phyloP scores from a whole-genome alignment of 768 basidiomycete genomes.

The Auriscalpium microsporum region DNA sequence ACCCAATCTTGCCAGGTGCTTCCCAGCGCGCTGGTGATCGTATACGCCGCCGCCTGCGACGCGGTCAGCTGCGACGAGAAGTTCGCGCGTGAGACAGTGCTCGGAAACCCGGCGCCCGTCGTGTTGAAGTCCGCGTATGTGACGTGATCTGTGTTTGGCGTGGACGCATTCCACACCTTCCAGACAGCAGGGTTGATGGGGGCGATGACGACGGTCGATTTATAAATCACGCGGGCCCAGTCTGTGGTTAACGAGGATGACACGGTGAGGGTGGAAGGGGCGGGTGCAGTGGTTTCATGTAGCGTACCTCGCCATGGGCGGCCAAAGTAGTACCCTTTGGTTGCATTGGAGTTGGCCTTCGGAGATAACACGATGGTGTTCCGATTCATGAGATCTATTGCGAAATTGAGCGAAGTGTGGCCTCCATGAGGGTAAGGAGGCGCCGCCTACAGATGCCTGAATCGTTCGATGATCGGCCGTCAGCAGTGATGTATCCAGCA shows the following conservation, averaged over 20 bases:
- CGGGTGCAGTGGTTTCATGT: background rate
- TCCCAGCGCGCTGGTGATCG: background rate
- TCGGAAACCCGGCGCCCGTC: slow-evolving; percentile 6
- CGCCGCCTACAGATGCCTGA: slow-evolving; percentile 30
- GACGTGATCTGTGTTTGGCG: slow-evolving; percentile 33
- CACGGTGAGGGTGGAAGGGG: no score
- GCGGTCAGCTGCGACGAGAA: background rate
- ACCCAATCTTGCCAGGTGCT: background rate
- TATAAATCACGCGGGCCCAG: slow-evolving; percentile 42
- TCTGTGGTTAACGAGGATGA: slow-evolving; percentile 14
- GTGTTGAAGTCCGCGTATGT: slow-evolving; percentile 25
- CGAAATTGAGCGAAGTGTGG: background rate
- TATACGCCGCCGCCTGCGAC: background rate
- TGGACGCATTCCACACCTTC: slow-evolving; percentile 34
- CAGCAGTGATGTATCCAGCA: slow-evolving; percentile 40
- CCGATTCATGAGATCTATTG: slow-evolving; percentile 34
- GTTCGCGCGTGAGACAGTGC: background rate
- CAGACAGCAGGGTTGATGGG: slow-evolving; percentile 36
- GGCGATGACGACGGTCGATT: slow-evolving; percentile 34
- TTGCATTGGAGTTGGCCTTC: slow-evolving; percentile 28
- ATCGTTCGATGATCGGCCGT: slow-evolving; percentile 38
- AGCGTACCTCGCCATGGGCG: slow-evolving; percentile 40
- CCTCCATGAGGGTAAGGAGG: slow-evolving; percentile 10
- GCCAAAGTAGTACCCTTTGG: slow-evolving; percentile 34
- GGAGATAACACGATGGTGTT: slow-evolving; percentile 37